Evolutionary conservation across 768 basidiomycete species (phyloP), one percentile per base, ranked within the genome.

Genomic region (Gloeopeniophorella convolvens): DNA sequence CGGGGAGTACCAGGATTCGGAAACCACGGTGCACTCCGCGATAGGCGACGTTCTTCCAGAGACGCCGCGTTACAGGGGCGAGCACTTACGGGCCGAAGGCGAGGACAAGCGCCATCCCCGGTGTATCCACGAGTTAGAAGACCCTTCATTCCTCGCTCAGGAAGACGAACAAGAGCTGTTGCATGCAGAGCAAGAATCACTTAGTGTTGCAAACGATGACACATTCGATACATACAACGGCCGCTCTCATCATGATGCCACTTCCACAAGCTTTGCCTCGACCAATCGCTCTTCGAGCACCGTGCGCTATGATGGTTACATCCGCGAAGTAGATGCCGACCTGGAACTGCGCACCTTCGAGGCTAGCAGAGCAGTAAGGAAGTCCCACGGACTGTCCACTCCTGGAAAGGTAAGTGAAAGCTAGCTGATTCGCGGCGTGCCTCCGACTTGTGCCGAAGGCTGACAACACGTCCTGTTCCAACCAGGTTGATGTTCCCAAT

Each of bases 81-180:
- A 48, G 21, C 36, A 24, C 23, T 36, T 56, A 20, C 48, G 54
- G 16, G 39, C 48, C 9, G 47, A 36, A 42, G 20, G 13, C 9
- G 44, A 35, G 15, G 43, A 21, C 36, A 48, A n/a, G 27, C 50
- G 28, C 26, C 33, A 7, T 15, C 56, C 49, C 16, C 53, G 24
- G 48, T 81, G 79, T 61, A 82, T 82, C 45, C 80, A 82, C 59
- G 77, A 83, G 57, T 55, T 82, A 8, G 70, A 70, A 42, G 64
- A 65, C n/a, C 58, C 60, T 9, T 62, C 65, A 10, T 63, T 62
- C 67, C 20, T 66, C 66, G 45, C 50, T 20, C 34, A 48, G 37
- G 42, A 28, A 12, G 51, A 51, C 31, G 41, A 51, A 10, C 57
- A 58, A 10, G 24, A 50, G 6, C 42, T 42, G 42, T 48, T 37